Evolutionary conservation across 2,329 filamentous ascomycete species (phyloP).

Genomic region (Apiospora malaysiana): DNA sequence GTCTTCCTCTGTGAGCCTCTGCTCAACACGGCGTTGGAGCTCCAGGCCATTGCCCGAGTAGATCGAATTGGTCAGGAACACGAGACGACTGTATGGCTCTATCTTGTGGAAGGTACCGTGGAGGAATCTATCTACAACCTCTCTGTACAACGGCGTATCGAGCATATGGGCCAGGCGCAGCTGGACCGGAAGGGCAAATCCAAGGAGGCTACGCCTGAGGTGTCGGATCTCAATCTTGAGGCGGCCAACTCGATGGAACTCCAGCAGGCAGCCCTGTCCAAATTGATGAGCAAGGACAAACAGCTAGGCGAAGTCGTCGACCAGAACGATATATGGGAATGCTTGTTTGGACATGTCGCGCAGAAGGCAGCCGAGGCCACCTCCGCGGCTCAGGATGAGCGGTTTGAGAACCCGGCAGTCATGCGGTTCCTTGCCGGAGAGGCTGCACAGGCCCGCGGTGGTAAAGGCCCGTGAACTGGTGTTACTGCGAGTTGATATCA

Average conservation of each 20-base stretch:
- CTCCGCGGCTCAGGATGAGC: conserved; percentile 32
- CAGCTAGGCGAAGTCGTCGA: conserved; percentile 81
- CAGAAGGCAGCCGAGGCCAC: conserved; percentile 33
- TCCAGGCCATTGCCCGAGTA: conserved; percentile 93
- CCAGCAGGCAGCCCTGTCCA: conserved; percentile 72
- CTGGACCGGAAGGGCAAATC: conserved; percentile 39
- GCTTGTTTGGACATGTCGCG: conserved; percentile 73
- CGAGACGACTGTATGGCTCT: conserved; percentile 93
- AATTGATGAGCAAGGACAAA: conserved; percentile 72
- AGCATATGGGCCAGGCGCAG: conserved; percentile 68
- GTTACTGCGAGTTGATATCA: not conserved
- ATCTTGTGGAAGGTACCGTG: conserved; percentile 87
- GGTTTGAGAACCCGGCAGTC: conserved; percentile 42
- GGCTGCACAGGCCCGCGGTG: conserved; percentile 48
- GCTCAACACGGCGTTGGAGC: conserved; percentile 89
- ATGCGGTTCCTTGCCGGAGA: conserved; percentile 52
- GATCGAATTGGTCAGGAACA: conserved; percentile 91
- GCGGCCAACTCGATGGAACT: conserved; percentile 85
- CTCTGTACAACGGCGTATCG: conserved; percentile 77
- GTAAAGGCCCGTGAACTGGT: not conserved
- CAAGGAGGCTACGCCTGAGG: conserved; percentile 48
- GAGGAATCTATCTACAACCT: conserved; percentile 92
- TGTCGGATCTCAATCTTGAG: conserved; percentile 71
- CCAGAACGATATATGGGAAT: conserved; percentile 84
- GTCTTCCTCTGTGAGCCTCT: conserved; percentile 95